Base-by-base conservation (phyloP, 805 yeast species). In the Candida dajiaensis region DNA sequence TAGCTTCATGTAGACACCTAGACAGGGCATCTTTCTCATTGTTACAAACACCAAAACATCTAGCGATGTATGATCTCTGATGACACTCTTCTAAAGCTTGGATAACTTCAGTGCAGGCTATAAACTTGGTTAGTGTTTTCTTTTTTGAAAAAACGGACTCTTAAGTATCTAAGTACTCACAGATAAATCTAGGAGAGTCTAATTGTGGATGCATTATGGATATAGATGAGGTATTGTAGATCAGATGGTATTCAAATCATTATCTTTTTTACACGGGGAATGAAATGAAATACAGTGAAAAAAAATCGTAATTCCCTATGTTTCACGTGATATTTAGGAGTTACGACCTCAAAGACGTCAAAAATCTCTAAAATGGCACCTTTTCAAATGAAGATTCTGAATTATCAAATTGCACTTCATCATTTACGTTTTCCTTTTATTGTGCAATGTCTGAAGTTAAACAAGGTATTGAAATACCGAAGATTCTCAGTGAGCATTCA, bases 21-120 rank as follows among this genome's bases (percentile, higher is more conserved):
- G 84, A 68, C 44, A 94, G 72, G 43, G 85, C 90, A 51, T 85
- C 87, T 58, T 89, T 89, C 57, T 85, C 83, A 44, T 81, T 80
- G 65, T 89, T 88, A 68, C 99, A 92, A 49, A 78, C 72, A 23
- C 98, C 98, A 54, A 88, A 70, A 8, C 86, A 81, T 62, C 85
- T 79, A 53, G 78, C 74, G 49, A 85, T 55, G 54, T 81, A 84
- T 46, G 81, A 84, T 45, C 74, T 74, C 48, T 79, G 74, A 58
- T 90, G 97, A 63, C 99, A 92, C 61, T 87, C 83, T 57, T 92
- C 96, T 6, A 92, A 75, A 0, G 95, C 97, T 50, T 83, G 82
- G 63, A 94, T 89, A 37, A 89, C 74, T 50, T 83, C 86, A 44
- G 77, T 80, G 65, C 99, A 92, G 18, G 85, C 85, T 76, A 47